Evolutionary conservation across 2,329 filamentous ascomycete genomes (phyloP).

Genomic region (Fusarium siculi): DNA sequence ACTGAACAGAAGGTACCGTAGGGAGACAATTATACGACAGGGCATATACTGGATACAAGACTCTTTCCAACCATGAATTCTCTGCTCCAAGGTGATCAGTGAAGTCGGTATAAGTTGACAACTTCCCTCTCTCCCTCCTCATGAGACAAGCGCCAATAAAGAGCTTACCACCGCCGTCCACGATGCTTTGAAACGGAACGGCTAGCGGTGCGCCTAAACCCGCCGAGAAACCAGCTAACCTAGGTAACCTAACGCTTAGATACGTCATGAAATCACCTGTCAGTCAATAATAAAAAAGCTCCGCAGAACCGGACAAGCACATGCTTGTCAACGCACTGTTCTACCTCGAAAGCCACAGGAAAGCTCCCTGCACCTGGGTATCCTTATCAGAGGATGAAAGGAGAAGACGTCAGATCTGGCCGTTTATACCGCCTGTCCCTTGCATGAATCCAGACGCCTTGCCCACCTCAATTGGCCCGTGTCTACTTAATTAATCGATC

Average conservation of each 20-base stretch:
- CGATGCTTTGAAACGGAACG: conserved; percentile 2
- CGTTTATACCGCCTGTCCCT: neutral
- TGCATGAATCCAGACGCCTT: neutral
- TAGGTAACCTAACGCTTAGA: neutral
- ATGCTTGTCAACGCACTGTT: conserved; percentile 6
- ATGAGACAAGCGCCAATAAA: neutral
- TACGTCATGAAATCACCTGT: conserved; percentile 15
- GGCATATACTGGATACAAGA: neutral
- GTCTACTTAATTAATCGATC: neutral
- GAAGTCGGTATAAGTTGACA: neutral
- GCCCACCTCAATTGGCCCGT: neutral
- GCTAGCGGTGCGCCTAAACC: conserved; percentile 15
- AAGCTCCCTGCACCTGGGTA: neutral
- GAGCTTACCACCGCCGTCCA: neutral
- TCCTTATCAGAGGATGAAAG: neutral
- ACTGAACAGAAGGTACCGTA: neutral
- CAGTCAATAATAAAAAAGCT: neutral
- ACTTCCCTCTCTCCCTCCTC: neutral
- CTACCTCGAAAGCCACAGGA: neutral
- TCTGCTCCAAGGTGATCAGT: neutral
- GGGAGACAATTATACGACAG: neutral
- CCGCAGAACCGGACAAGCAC: conserved; percentile 9
- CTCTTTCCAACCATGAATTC: neutral
- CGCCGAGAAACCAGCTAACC: neutral
- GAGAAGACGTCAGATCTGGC: neutral